These are phyloP conservation scores for Hypomyces rosellus DNA, from an alignment of 2,329 filamentous ascomycete genomes.

Conservation along the genomic window DNA sequence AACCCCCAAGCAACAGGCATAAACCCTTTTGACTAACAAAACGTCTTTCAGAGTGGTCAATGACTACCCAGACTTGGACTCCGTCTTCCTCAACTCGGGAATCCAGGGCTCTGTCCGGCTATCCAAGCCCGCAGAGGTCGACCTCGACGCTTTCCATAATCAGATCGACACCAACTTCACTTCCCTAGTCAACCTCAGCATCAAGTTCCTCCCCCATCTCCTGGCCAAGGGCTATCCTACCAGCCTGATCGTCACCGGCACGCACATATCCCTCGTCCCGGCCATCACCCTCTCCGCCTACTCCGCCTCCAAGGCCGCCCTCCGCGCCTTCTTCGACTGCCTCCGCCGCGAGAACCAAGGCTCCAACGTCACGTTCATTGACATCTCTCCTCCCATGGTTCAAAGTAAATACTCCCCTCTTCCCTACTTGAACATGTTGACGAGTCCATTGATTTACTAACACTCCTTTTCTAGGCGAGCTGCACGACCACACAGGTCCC, in stretches of 20 bases:
- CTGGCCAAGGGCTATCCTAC: conserved; percentile 10
- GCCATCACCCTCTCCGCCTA: conserved; percentile 15
- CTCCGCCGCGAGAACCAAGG: conserved; percentile 15
- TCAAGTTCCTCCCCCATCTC: conserved; percentile 16
- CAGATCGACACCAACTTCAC: conserved; percentile 17
- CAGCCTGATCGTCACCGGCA: conserved; percentile 16
- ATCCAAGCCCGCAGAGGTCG: conserved; percentile 14
- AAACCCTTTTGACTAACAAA: neutral
- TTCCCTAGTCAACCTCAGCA: conserved; percentile 16
- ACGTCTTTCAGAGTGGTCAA: conserved; percentile 8
- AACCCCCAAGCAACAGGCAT: neutral
- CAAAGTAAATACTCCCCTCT: conserved; percentile 10
- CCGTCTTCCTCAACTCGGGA: conserved; percentile 51
- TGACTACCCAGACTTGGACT: conserved; percentile 45
- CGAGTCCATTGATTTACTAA: neutral
- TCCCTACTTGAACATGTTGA: too few species aligned
- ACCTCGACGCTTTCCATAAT: conserved; percentile 21
- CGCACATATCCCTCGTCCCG: conserved; percentile 13
- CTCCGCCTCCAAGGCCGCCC: conserved; percentile 17
- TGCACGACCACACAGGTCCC: conserved; percentile 5
- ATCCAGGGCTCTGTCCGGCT: conserved; percentile 37
- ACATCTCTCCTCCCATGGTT: conserved; percentile 16
- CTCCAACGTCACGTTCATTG: conserved; percentile 14
- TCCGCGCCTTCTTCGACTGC: conserved; percentile 16
- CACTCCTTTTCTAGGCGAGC: neutral